A percentile compares a stretch with the other conserved stretches of the same genome.
phyloP scores from a whole-genome alignment of 108 stramenopile genomes.

The Parietichytrium sp. region DNA sequence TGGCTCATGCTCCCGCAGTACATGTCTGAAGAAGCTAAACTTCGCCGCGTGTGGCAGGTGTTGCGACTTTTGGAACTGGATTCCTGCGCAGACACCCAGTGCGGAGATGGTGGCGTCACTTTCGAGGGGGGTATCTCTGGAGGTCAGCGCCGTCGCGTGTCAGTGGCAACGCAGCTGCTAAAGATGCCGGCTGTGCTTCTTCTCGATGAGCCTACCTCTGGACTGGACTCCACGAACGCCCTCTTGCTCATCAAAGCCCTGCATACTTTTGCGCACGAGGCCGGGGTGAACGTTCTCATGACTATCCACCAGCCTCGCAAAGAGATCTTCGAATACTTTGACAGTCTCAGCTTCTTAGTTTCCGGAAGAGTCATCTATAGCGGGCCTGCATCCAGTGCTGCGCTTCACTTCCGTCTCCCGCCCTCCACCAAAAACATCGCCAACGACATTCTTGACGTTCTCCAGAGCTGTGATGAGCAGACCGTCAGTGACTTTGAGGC shows the following conservation, averaged over 20 bases:
- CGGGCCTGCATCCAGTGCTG: background rate
- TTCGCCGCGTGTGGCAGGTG: background rate
- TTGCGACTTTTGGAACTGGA: background rate
- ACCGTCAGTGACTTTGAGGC: background rate
- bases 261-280: slow-evolving; percentile 57
- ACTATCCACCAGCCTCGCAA: slow-evolving; percentile 86
- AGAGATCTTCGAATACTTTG: slow-evolving; percentile 76
- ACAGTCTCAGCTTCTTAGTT: slow-evolving; percentile 66
- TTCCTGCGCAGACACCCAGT: slow-evolving; percentile 1
- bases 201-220: slow-evolving; percentile 59
- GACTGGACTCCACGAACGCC: slow-evolving; percentile 67
- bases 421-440: background rate
- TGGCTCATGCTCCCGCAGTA: slow-evolving; percentile 28
- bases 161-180: slow-evolving; percentile 53
- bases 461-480: background rate
- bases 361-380: background rate
- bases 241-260: slow-evolving; percentile 67
- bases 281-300: slow-evolving; percentile 71
- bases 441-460: slow-evolving; percentile 17
- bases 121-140: slow-evolving; percentile 49
- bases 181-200: slow-evolving; percentile 57
- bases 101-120: slow-evolving; percentile 3
- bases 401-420: background rate
- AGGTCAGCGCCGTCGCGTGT: slow-evolving; percentile 60
- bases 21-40: background rate